These are phyloP conservation scores for Clitocybe nebularis DNA, from an alignment of 1,284 basidiomycete species.

Conservation along the genomic window DNA sequence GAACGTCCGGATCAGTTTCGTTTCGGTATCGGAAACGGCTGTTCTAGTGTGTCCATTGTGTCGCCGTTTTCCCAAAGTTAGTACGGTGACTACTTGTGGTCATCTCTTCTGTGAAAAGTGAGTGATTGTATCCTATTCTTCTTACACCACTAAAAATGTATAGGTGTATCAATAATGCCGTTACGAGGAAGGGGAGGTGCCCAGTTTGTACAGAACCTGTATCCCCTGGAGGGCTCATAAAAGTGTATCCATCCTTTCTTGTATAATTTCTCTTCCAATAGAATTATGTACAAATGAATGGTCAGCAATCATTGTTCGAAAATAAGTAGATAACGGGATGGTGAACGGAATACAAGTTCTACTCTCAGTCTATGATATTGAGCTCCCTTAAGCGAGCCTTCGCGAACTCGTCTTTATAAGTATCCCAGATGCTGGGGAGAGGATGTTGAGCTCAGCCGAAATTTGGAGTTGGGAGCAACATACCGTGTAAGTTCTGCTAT, in stretches of 20 bases:
- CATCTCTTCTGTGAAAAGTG: neutral
- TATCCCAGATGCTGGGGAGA: conserved; percentile 83
- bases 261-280: no score
- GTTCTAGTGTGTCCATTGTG: neutral
- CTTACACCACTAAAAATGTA: neutral
- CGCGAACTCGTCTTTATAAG: conserved; percentile 87
- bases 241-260: no score
- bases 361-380: conserved; percentile 62
- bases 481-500: conserved; percentile 90
- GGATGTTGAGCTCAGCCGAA: conserved; percentile 5
- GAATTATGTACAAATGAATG: no score
- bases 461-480: no score
- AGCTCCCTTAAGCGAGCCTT: conserved; percentile 69
- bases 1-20: no score
- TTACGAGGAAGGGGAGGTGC: no score
- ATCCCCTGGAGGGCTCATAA: no score
- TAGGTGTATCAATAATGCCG: neutral
- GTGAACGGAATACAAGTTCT: neutral
- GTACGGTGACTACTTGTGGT: neutral
- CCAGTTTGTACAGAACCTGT: neutral
- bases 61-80: neutral
- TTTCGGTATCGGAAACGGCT: neutral
- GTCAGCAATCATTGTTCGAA: no score
- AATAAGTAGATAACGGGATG: neutral
- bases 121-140: neutral